phyloP scores from a whole-genome alignment of 2,329 filamentous ascomycete genomes.

The Elsinoe ampelina region DNA sequence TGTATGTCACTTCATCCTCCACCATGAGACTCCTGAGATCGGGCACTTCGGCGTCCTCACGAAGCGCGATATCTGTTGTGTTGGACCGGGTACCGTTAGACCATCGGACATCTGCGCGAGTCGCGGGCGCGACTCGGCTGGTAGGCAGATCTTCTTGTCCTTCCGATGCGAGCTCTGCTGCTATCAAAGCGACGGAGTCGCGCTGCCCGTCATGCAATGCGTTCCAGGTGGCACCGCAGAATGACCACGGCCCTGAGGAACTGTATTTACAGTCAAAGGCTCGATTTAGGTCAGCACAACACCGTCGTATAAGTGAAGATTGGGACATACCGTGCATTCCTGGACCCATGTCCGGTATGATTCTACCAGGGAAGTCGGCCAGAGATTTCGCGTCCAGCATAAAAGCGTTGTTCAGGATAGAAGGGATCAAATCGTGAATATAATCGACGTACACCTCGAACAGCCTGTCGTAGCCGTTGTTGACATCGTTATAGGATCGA shows the following conservation, averaged over 20 bases:
- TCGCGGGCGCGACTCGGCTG: background rate
- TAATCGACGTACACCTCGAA: constrained; percentile 12
- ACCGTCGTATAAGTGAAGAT: no score
- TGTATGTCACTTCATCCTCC: background rate
- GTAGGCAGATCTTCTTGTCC: background rate
- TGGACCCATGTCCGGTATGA: background rate
- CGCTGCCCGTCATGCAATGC: background rate
- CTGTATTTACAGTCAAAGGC: constrained; percentile 13
- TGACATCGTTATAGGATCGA: constrained; percentile 10
- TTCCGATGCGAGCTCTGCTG: no score
- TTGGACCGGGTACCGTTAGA: background rate
- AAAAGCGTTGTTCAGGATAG: constrained; percentile 8
- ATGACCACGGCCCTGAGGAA: background rate
- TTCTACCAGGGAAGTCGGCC: background rate
- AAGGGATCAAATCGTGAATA: constrained; percentile 8
- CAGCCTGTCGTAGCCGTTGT: constrained; percentile 13
- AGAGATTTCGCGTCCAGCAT: constrained; percentile 8
- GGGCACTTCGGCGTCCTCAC: background rate
- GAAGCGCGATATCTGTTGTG: background rate
- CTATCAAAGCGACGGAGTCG: no score
- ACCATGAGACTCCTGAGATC: background rate
- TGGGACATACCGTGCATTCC: constrained; percentile 9
- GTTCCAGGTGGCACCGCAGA: background rate
- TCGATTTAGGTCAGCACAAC: constrained; percentile 10
- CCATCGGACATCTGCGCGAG: background rate